A percentile compares a stretch with the other conserved stretches of the same genome.
phyloP scores from a whole-genome alignment of 1,284 basidiomycete genomes.

The Sparassis latifolia region DNA sequence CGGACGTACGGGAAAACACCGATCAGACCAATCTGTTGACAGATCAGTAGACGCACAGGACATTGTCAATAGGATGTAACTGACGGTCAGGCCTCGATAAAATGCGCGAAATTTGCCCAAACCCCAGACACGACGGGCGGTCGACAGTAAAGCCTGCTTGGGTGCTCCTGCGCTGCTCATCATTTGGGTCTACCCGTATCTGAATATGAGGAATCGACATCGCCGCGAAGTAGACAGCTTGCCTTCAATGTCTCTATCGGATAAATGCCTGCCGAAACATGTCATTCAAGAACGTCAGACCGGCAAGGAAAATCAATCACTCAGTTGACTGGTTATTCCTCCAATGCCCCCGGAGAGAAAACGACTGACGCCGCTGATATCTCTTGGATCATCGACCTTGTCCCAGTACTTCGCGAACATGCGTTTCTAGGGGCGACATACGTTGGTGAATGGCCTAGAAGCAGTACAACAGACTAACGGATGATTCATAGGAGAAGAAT shows the following conservation, averaged over 20 bases:
- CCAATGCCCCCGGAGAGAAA: slow-evolving; percentile 96
- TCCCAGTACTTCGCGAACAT: slow-evolving; percentile 92
- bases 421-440: slow-evolving; percentile 60
- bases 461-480: slow-evolving; percentile 48
- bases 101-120: slow-evolving; percentile 82
- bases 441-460: slow-evolving; percentile 5
- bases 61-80: slow-evolving; percentile 23
- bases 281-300: slow-evolving; percentile 11
- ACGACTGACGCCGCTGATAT: slow-evolving; percentile 88
- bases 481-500: slow-evolving; percentile 93
- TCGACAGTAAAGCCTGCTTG: slow-evolving; percentile 52
- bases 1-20: slow-evolving; percentile 81
- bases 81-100: slow-evolving; percentile 86
- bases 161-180: slow-evolving; percentile 74
- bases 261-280: slow-evolving; percentile 61
- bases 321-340: slow-evolving; percentile 90
- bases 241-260: slow-evolving; percentile 87
- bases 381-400: slow-evolving; percentile 80
- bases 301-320: slow-evolving; percentile 35
- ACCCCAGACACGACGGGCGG: slow-evolving; percentile 67
- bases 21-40: slow-evolving; percentile 71
- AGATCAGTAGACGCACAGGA: not conserved
- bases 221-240: slow-evolving; percentile 5
- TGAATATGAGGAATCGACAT: slow-evolving; percentile 1
- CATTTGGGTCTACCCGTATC: slow-evolving; percentile 73